Conservation (phyloP, 2,329 filamentous ascomycete genomes). For the Epichloe festucae region DNA sequence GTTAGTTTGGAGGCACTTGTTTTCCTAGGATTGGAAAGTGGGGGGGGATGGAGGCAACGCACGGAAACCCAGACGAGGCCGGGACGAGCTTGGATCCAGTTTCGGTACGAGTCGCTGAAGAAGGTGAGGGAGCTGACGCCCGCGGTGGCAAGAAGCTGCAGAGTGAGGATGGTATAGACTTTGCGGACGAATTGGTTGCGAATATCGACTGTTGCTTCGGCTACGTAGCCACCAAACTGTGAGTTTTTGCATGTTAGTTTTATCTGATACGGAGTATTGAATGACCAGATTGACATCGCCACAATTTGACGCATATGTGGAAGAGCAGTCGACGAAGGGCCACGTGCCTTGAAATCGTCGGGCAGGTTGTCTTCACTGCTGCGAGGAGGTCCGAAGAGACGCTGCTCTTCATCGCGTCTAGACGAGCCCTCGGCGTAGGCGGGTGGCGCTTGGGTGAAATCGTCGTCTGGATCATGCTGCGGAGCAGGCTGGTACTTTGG, state of each 20-base stretch:
- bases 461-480: conserved; percentile 67
- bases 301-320: background rate
- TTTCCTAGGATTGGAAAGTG: background rate
- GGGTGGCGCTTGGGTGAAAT: conserved; percentile 70
- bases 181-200: conserved; percentile 95
- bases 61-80: conserved; percentile 78
- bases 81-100: conserved; percentile 74
- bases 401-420: conserved; percentile 38
- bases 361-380: conserved; percentile 82
- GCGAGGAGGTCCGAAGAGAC: conserved; percentile 56
- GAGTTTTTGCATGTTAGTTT: background rate
- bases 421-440: conserved; percentile 54
- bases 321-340: background rate
- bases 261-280: background rate
- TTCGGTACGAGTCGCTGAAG: conserved; percentile 64
- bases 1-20: background rate
- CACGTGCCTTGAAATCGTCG: conserved; percentile 81
- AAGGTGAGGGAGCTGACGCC: conserved; percentile 74
- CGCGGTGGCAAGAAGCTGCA: conserved; percentile 78
- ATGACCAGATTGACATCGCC: background rate
- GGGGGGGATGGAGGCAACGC: conserved; percentile 17
- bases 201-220: conserved; percentile 89
- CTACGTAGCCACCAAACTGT: conserved; percentile 82
- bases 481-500: conserved; percentile 75
- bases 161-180: conserved; percentile 96